Conservation (phyloP, 139 green algal species). For the Picochlorum sp. region DNA sequence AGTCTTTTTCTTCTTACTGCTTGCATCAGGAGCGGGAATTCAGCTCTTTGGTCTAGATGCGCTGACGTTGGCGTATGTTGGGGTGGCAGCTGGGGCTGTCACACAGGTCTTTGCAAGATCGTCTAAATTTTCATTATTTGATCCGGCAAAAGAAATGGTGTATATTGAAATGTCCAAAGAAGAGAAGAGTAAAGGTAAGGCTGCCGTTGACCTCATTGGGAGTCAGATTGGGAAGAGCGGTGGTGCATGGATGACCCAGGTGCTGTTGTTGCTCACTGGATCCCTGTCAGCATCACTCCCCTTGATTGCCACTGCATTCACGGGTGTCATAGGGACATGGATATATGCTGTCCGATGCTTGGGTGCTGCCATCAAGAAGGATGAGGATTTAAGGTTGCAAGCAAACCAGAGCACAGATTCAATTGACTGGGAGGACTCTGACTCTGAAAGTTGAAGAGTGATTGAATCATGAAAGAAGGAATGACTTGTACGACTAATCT, state of each 20-base stretch:
- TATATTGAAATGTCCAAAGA: conserved; percentile 76
- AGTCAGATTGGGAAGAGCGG: conserved; percentile 70
- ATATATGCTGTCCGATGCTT: conserved; percentile 35
- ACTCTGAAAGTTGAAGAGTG: too few species aligned
- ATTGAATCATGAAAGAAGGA: neutral
- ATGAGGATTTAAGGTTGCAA: conserved; percentile 21
- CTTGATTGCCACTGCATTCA: conserved; percentile 38
- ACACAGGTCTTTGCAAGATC: conserved; percentile 68
- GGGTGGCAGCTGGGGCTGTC: conserved; percentile 47
- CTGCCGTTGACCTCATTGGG: conserved; percentile 76
- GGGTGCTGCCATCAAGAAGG: conserved; percentile 5
- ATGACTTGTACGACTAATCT: neutral
- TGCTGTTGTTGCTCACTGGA: conserved; percentile 48
- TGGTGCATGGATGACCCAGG: conserved; percentile 45
- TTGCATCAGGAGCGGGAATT: conserved; percentile 23
- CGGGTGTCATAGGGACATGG: conserved; percentile 45
- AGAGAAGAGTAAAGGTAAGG: conserved; percentile 73
- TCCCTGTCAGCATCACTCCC: conserved; percentile 46
- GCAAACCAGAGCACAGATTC: neutral
- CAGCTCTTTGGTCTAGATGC: conserved; percentile 20
- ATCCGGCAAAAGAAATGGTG: conserved; percentile 82
- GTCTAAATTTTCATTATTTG: conserved; percentile 72
- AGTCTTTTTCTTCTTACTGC: conserved; percentile 55
- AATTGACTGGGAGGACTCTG: too few species aligned
- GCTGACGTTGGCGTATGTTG: conserved; percentile 35